A percentile compares a stretch with the other conserved stretches of the same genome.
phyloP scores from a whole-genome alignment of 148 eudicot species.

The Simmondsia chinensis region DNA sequence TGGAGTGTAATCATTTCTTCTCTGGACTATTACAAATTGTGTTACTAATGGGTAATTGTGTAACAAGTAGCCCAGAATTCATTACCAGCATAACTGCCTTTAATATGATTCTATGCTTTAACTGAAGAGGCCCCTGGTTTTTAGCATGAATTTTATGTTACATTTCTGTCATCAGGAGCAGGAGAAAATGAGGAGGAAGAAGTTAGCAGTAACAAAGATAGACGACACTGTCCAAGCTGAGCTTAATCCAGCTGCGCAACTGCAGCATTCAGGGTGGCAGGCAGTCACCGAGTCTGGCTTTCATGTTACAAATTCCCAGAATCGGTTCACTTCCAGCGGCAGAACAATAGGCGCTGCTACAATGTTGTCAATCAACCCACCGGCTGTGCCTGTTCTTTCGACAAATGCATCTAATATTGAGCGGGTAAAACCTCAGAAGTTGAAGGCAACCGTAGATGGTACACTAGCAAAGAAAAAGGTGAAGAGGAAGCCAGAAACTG shows the following conservation, averaged over 20 bases:
- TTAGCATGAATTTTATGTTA: no score
- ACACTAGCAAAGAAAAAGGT: conserved; percentile 47
- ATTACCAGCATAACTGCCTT: no score
- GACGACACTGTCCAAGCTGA: conserved; percentile 39
- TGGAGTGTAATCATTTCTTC: no score
- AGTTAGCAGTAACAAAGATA: conserved; percentile 23
- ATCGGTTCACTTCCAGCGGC: conserved; percentile 11
- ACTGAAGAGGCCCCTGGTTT: no score
- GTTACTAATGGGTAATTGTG: no score
- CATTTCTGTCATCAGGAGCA: conserved; percentile 30
- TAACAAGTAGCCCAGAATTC: no score
- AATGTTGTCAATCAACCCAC: neutral
- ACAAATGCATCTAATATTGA: conserved; percentile 18
- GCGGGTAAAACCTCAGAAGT: conserved; percentile 49
- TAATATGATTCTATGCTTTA: no score
- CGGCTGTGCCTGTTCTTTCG: conserved; percentile 18
- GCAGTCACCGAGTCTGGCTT: conserved; percentile 19
- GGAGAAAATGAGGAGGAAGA: conserved; percentile 65
- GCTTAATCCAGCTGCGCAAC: conserved; percentile 29
- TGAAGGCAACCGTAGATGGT: conserved; percentile 33
- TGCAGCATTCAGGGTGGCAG: conserved; percentile 27
- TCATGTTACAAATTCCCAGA: conserved; percentile 17
- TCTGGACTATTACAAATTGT: no score
- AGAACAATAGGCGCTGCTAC: conserved; percentile 18
- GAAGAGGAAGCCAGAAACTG: conserved; percentile 54